Evolutionary conservation across 2,329 filamentous ascomycete species (phyloP), one percentile per base, ranked within the genome.

Genomic region (Ustulina deusta): DNA sequence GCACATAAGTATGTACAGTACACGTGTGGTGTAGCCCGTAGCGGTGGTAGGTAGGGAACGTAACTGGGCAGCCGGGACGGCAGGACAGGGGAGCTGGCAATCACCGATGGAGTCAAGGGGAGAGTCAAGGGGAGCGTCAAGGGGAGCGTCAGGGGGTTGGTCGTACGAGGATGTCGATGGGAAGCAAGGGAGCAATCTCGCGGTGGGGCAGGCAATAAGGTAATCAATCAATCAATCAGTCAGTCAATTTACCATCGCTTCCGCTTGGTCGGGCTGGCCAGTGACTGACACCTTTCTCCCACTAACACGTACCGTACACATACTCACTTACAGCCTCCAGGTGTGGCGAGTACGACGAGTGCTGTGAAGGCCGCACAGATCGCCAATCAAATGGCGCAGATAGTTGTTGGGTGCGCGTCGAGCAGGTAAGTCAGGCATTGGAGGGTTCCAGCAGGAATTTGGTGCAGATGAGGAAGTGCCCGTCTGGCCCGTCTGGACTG

Each of bases 1-100:
- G 15, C 13, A 56, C 54, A 29, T 6, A 42, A 20, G 27, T 34
- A 42, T 34, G 27, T 34, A 40, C 36, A 42, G 36, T 17, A 56
- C 54, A 56, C 54, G 54, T 42, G 57, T 38, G 44, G 59, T 54
- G 49, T 44, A 42, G 25, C 27, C 46, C 38, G 29, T 38, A 27
- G 42, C 38, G 25, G 13, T 13, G 17, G 46, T 29, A 51, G 22
- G 22, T 51, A 42, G 44, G 34, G 38, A 51, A 36, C 20, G 57
- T 22, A 51, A 36, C 42, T 34, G 15, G 15, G 34, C 20, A 49
- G 20, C 46, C 7, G 11, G 34, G 20, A 27, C 11, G 7, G 7
- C 54, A 22, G 63, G 22, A 32, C 57, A 60, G 59, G 55, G 66
- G 63, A 54, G 48, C 66, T 49, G 34, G 62, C 34, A 58, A 56